These are phyloP conservation scores for Boletellus deceptivus DNA, from an alignment of 1,284 basidiomycete species.

Conservation along the genomic window DNA sequence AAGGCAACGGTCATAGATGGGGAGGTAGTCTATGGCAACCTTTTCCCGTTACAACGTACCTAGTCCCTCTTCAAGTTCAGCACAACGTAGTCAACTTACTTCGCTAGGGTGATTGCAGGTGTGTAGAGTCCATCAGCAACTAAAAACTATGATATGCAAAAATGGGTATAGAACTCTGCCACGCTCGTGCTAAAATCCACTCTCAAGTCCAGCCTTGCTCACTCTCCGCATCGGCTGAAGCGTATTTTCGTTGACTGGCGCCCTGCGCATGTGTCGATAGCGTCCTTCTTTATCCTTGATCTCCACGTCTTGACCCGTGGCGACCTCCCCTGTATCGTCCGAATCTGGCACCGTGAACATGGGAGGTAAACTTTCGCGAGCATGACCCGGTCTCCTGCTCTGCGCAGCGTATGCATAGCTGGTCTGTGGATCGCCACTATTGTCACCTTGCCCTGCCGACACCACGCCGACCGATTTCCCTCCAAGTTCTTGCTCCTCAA, in stretches of 20 bases:
- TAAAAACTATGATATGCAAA: slow-evolving; percentile 9
- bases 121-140: background rate
- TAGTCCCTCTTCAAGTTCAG: background rate
- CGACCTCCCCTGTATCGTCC: slow-evolving; percentile 39
- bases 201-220: slow-evolving; percentile 88
- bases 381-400: slow-evolving; percentile 52
- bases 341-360: slow-evolving; percentile 37
- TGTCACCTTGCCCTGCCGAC: slow-evolving; percentile 35
- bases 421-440: slow-evolving; percentile 22
- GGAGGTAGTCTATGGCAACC: slow-evolving; percentile 58
- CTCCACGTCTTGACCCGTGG: slow-evolving; percentile 77
- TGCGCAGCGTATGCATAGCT: slow-evolving; percentile 44
- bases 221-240: slow-evolving; percentile 83
- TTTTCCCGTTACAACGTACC: too few relatives aligned
- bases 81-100: background rate
- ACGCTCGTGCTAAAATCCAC: slow-evolving; percentile 22
- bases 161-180: slow-evolving; percentile 9
- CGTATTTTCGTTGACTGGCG: slow-evolving; percentile 83
- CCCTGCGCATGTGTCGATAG: slow-evolving; percentile 79
- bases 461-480: slow-evolving; percentile 77
- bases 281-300: slow-evolving; percentile 79
- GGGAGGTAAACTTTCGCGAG: slow-evolving; percentile 78
- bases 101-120: too few relatives aligned
- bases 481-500: slow-evolving; percentile 87
- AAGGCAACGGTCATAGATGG: slow-evolving; percentile 74